Conservation (phyloP, 257 asterid genomes). For the Ilex asprella region DNA sequence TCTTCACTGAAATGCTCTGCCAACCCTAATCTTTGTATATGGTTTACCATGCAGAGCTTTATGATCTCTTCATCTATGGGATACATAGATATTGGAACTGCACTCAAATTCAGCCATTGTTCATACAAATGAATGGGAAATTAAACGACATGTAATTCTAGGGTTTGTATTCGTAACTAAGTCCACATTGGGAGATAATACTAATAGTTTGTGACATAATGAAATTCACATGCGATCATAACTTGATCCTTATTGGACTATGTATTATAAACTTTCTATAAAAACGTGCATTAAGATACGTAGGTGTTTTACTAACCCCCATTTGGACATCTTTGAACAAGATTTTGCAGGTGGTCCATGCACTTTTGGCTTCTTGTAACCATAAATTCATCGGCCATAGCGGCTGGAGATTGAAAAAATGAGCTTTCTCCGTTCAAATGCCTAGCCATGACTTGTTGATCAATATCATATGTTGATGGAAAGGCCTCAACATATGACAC, state of each 20-base stretch:
- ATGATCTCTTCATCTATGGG: constrained; percentile 42
- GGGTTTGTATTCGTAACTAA: too few relatives aligned
- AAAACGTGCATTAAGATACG: not conserved
- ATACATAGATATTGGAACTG: constrained; percentile 33
- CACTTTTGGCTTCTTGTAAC: constrained; percentile 22
- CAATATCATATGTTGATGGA: constrained; percentile 13
- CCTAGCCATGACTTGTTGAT: constrained; percentile 4
- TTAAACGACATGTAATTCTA: too few relatives aligned
- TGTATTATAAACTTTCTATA: too few relatives aligned
- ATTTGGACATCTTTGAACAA: constrained; percentile 30
- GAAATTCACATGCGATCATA: too few relatives aligned
- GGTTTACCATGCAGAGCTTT: constrained; percentile 43
- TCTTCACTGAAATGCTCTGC: constrained; percentile 35
- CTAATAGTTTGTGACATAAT: too few relatives aligned
- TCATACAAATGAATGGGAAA: too few relatives aligned
- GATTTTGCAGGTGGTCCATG: constrained; percentile 27
- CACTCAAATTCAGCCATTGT: constrained; percentile 2
- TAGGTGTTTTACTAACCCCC: constrained; percentile 25
- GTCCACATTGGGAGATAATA: too few relatives aligned
- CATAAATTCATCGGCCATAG: constrained; percentile 43
- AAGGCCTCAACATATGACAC: constrained; percentile 35
- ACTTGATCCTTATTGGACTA: too few relatives aligned
- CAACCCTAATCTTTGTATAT: constrained; percentile 48
- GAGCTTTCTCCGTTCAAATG: constrained; percentile 33
- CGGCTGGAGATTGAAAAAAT: constrained; percentile 43